Evolutionary conservation across 73 alveolate species (phyloP).

Genomic region (Paramecium primaurelia): DNA sequence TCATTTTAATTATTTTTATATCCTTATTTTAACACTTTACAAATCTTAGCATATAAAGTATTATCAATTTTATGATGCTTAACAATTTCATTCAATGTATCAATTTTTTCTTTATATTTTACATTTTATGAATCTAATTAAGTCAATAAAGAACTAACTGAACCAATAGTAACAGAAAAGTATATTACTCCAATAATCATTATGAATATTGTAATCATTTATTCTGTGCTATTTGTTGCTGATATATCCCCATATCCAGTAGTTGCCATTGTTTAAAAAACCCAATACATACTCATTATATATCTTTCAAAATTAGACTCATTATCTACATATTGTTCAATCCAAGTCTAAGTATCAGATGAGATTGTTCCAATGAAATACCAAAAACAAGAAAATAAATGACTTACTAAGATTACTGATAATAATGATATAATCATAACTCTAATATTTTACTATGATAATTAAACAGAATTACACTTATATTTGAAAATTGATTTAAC

Average conservation of each 20-base stretch:
- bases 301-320: not conserved
- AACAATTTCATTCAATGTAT: not conserved
- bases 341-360: not conserved
- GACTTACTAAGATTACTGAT: conserved; percentile 5
- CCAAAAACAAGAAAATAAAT: conserved; percentile 18
- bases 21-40: not conserved
- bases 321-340: not conserved
- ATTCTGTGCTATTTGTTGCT: not conserved
- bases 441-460: not conserved
- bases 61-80: not conserved
- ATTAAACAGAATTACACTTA: not conserved
- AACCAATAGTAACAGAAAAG: not conserved
- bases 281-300: not conserved
- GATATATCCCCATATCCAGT: not conserved
- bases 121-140: not conserved
- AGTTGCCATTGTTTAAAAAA: not conserved
- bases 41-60: not conserved
- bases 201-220: not conserved
- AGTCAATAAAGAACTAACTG: not conserved
- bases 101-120: not conserved
- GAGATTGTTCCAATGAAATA: not conserved
- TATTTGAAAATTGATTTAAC: not conserved
- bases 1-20: not conserved
- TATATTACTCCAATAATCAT: not conserved
- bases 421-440: not conserved